Percentiles rank a stretch among this genome's conserved stretches.
Conservation (phyloP, 2,329 filamentous ascomycete species). For the Setomelanomma holmii region DNA sequence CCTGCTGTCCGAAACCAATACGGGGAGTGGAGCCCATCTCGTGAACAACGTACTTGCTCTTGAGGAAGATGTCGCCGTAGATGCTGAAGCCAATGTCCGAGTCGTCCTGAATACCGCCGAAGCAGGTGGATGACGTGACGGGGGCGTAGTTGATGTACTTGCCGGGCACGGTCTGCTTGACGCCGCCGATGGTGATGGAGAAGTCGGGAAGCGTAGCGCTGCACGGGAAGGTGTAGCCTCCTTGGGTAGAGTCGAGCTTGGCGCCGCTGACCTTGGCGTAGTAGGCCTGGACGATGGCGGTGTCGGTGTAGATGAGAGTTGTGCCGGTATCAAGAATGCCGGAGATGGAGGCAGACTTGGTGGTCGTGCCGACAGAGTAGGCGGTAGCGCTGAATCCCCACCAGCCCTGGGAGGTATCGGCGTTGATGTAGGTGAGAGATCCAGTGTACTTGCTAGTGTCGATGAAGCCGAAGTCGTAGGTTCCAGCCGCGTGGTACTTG, state of each 20-base stretch:
- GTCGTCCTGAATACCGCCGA: slow-evolving; percentile 75
- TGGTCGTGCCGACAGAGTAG: slow-evolving; percentile 60
- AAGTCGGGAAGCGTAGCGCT: slow-evolving; percentile 60
- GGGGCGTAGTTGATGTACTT: slow-evolving; percentile 63
- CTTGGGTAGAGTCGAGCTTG: slow-evolving; percentile 54
- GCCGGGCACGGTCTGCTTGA: slow-evolving; percentile 60
- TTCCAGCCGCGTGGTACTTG: slow-evolving; percentile 58
- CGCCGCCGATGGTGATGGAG: slow-evolving; percentile 58
- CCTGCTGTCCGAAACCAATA: slow-evolving; percentile 55
- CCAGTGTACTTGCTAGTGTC: slow-evolving; percentile 66
- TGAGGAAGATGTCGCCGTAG: slow-evolving; percentile 80
- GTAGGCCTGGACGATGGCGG: slow-evolving; percentile 63
- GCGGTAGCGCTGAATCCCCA: slow-evolving; percentile 67
- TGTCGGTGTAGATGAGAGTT: slow-evolving; percentile 67
- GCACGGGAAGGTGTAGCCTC: slow-evolving; percentile 65
- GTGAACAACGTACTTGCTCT: slow-evolving; percentile 75
- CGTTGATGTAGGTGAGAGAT: slow-evolving; percentile 61
- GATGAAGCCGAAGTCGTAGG: slow-evolving; percentile 67
- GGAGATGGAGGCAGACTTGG: slow-evolving; percentile 52
- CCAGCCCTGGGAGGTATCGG: slow-evolving; percentile 66
- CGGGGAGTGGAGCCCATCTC: slow-evolving; percentile 46
- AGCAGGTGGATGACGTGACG: slow-evolving; percentile 61
- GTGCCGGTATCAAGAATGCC: slow-evolving; percentile 76
- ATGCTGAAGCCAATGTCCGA: slow-evolving; percentile 68
- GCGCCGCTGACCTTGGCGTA: slow-evolving; percentile 65